Base-by-base conservation (phyloP, 2,329 filamentous ascomycete species). In the Leptographium lundbergii region DNA sequence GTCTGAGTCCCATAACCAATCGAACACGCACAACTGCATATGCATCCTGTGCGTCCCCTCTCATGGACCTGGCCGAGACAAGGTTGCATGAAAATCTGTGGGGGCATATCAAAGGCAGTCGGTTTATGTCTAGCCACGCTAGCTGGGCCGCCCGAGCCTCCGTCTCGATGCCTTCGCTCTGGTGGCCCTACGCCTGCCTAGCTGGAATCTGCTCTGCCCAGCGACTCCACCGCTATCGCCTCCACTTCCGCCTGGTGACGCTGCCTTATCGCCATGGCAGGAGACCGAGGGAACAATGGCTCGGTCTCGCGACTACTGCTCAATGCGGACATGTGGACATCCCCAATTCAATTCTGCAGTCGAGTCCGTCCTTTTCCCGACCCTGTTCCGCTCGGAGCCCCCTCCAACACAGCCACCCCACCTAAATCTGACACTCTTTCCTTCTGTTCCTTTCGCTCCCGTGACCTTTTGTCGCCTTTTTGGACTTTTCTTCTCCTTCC, bases 341-440 rank as follows among this genome's bases (percentile, higher is more conserved):
- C 42, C 42, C 42, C 42, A 45, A 45, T 19, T 45, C 42, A 45
- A 45, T 19, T 45, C 19, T 45, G 42, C 42, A 45, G 13, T 42
- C 17, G 6, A 45, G 42, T 19, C 39, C 13, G 48, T 27, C 48
- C 25, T 24, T 27, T 51, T 24, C 14, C 19, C 42, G 17, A 7
- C 17, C 19, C 47, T 25, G 47, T 50, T 50, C 47, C 47, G 27
- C 27, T 50, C 47, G 24, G 47, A 50, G 24, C n/a, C 45, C 39
- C 17, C 22, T 42, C 45, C 4, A 27, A 39, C 60, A 56, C 58
- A 60, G 58, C 27, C 59, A 60, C 58, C 51, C 58, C 58, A 56
- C 58, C 54, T 42, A 59, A 54, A 56, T n/a, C 57, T 34, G n/a
- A 17, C n/a, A 22, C 54, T 34, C 56, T 60, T 42, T 48, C 50